These are phyloP conservation scores for Daldinia loculata DNA, from an alignment of 495 filamentous ascomycete species.

Conservation along the genomic window DNA sequence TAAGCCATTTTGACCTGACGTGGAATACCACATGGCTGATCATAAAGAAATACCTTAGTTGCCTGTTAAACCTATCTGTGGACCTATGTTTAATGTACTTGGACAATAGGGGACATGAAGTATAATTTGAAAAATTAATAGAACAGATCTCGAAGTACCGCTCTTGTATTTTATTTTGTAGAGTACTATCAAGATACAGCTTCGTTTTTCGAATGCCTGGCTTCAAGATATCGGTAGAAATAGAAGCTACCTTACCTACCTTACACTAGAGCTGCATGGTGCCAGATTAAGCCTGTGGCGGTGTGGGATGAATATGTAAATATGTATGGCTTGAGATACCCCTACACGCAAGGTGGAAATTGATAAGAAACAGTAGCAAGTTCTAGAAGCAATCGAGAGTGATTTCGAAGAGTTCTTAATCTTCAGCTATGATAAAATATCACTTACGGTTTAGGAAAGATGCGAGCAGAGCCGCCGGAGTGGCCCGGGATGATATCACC, in stretches of 20 bases:
- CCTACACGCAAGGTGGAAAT: neutral
- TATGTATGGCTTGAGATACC: neutral
- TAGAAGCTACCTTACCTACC: neutral
- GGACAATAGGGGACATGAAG: neutral
- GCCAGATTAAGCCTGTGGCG: neutral
- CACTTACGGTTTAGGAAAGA: conserved; percentile 21
- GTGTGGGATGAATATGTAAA: neutral
- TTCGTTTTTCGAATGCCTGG: no score
- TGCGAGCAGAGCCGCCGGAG: conserved; percentile 29
- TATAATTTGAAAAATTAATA: no score
- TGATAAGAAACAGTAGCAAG: neutral
- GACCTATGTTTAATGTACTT: neutral
- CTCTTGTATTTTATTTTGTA: no score
- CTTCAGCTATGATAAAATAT: conserved; percentile 9
- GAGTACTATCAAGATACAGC: no score
- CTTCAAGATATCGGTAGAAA: no score
- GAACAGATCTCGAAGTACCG: no score
- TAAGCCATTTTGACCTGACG: neutral
- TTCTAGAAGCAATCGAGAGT: conserved; percentile 13
- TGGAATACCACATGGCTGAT: neutral
- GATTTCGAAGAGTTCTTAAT: neutral
- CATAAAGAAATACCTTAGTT: neutral
- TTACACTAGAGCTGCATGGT: neutral
- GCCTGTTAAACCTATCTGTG: neutral
- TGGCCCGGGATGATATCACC: conserved; percentile 31